A percentile compares a stretch with the other conserved stretches of the same genome.
Conservation (phyloP, 1,284 basidiomycete genomes). For the Leccinum fallax region DNA sequence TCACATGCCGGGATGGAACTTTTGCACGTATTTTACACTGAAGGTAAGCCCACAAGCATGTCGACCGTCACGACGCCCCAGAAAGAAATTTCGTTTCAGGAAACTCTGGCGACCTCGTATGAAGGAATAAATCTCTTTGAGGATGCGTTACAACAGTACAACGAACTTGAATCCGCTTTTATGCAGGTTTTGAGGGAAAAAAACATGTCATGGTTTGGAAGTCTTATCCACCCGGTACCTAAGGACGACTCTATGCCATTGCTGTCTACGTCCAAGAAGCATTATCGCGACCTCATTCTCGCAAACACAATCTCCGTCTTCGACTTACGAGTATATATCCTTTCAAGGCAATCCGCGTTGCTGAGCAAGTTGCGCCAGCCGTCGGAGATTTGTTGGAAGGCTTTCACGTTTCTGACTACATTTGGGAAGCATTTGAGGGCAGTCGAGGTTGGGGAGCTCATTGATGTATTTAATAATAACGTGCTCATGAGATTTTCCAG, state of each 20-base stretch:
- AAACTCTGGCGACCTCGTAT: slow-evolving; percentile 91
- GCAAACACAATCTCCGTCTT: slow-evolving; percentile 91
- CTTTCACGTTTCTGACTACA: slow-evolving; percentile 73
- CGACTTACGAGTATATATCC: slow-evolving; percentile 91
- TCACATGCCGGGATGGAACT: slow-evolving; percentile 94
- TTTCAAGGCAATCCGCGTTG: slow-evolving; percentile 83
- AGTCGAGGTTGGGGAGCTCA: slow-evolving; percentile 59
- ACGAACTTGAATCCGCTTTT: slow-evolving; percentile 89
- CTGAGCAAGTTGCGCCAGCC: slow-evolving; percentile 73
- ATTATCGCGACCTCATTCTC: slow-evolving; percentile 89
- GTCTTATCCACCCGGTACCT: slow-evolving; percentile 68
- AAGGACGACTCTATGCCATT: slow-evolving; percentile 84
- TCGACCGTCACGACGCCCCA: neutral
- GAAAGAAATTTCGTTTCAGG: slow-evolving; percentile 50
- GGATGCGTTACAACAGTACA: slow-evolving; percentile 88
- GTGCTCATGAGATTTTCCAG: slow-evolving; percentile 42
- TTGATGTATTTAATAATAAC: neutral
- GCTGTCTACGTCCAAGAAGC: slow-evolving; percentile 80
- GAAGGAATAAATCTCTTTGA: slow-evolving; percentile 89
- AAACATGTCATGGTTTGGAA: slow-evolving; percentile 89
- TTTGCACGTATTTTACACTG: slow-evolving; percentile 92
- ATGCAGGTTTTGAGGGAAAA: slow-evolving; percentile 78
- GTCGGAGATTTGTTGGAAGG: slow-evolving; percentile 69
- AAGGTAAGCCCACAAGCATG: slow-evolving; percentile 59
- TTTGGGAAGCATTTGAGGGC: slow-evolving; percentile 80